Conservation (phyloP, 805 yeast genomes). For the Komagataella populi region DNA sequence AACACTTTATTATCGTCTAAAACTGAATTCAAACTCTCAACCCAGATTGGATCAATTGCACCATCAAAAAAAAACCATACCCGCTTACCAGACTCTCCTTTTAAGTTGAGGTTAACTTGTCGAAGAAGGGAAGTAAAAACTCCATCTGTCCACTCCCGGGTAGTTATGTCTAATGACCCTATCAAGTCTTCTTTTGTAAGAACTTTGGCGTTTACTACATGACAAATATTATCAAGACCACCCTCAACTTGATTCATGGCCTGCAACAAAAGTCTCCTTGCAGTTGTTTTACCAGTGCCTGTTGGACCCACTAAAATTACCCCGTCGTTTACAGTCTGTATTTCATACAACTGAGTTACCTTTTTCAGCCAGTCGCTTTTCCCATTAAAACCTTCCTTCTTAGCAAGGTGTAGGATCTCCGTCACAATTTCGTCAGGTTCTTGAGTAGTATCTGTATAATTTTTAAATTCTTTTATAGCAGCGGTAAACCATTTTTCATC, state of each 20-base stretch:
- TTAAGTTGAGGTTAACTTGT: constrained; percentile 33
- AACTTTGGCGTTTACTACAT: constrained; percentile 64
- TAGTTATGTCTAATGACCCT: constrained; percentile 60
- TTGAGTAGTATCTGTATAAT: constrained; percentile 4
- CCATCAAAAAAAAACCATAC: constrained; percentile 86
- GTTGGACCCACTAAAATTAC: constrained; percentile 68
- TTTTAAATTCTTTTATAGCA: constrained; percentile 14
- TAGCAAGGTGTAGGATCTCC: constrained; percentile 15
- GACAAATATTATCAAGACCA: constrained; percentile 20
- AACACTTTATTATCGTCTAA: constrained; percentile 75
- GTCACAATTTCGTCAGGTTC: background rate
- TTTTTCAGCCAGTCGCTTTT: constrained; percentile 36
- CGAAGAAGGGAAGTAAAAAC: constrained; percentile 58
- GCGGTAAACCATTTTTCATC: constrained; percentile 34
- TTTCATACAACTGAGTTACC: constrained; percentile 44
- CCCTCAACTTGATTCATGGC: constrained; percentile 23
- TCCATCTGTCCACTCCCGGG: constrained; percentile 92
- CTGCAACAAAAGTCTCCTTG: constrained; percentile 34
- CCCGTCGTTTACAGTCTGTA: constrained; percentile 60
- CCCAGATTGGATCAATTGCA: constrained; percentile 90
- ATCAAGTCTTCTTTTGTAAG: constrained; percentile 49
- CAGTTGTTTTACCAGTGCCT: constrained; percentile 59
- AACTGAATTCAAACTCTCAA: constrained; percentile 80
- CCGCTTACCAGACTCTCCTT: constrained; percentile 42
- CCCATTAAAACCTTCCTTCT: constrained; percentile 16